phyloP scores from a whole-genome alignment of 2,329 filamentous ascomycete species.

The Pseudogymnoascus pannorum region DNA sequence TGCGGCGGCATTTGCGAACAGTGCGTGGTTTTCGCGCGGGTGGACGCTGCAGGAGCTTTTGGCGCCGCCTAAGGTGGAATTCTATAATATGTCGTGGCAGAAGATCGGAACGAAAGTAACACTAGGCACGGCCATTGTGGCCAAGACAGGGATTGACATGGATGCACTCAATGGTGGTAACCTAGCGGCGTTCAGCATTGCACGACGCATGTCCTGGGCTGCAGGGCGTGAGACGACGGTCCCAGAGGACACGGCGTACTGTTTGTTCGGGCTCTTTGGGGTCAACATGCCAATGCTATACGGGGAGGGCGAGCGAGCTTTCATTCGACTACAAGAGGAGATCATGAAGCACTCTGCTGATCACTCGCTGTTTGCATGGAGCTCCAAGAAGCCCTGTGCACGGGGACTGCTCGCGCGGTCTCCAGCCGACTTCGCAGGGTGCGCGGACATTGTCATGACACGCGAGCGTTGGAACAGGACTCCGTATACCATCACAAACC shows the following conservation, averaged over 20 bases:
- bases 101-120: constrained; percentile 13
- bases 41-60: constrained; percentile 18
- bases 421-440: constrained; percentile 5
- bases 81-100: constrained; percentile 15
- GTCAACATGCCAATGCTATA: constrained; percentile 32
- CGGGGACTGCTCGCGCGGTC: constrained; percentile 14
- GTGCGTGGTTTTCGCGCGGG: constrained; percentile 15
- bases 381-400: not conserved
- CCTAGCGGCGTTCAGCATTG: constrained; percentile 21
- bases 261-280: constrained; percentile 26
- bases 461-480: not conserved
- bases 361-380: constrained; percentile 31
- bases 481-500: constrained; percentile 19
- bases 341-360: constrained; percentile 28
- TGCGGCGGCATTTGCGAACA: not conserved
- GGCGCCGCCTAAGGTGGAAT: constrained; percentile 12
- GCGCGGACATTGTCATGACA: not conserved
- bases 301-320: constrained; percentile 24
- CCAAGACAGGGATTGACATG: constrained; percentile 16
- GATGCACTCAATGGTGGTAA: constrained; percentile 21
- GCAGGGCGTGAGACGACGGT: constrained; percentile 20
- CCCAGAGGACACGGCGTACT: constrained; percentile 25
- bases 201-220: constrained; percentile 26
- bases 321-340: constrained; percentile 26
- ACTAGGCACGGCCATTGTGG: constrained; percentile 5